Conservation (phyloP, 257 asterid genomes). For the Fraxinus anomala region DNA sequence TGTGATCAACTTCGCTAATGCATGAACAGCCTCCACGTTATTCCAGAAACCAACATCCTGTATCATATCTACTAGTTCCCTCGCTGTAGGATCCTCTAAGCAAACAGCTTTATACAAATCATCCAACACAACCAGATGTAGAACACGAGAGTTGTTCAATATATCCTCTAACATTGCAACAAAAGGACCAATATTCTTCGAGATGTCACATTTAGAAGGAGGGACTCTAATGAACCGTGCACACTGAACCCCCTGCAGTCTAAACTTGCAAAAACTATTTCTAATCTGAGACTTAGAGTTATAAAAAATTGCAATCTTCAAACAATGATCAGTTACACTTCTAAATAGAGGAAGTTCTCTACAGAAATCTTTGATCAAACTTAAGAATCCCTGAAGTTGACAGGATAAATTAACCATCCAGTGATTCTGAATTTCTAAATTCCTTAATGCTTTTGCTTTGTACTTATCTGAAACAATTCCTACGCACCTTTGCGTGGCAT, state of each 20-base stretch:
- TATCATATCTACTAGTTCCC: slow-evolving; percentile 54
- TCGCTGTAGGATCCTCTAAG: slow-evolving; percentile 48
- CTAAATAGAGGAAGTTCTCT: slow-evolving; percentile 68
- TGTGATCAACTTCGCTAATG: slow-evolving; percentile 59
- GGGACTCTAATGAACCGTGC: slow-evolving; percentile 63
- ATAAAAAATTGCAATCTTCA: slow-evolving; percentile 61
- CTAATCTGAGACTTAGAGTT: slow-evolving; percentile 66
- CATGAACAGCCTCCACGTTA: slow-evolving; percentile 64
- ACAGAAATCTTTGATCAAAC: slow-evolving; percentile 71
- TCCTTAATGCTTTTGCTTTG: slow-evolving; percentile 66
- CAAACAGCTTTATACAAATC: slow-evolving; percentile 60
- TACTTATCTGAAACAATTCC: slow-evolving; percentile 80
- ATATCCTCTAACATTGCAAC: slow-evolving; percentile 74
- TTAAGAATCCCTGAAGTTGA: slow-evolving; percentile 64
- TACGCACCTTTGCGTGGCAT: slow-evolving; percentile 54
- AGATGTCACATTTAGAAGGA: slow-evolving; percentile 44
- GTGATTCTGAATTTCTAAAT: slow-evolving; percentile 59
- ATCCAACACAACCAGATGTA: slow-evolving; percentile 59
- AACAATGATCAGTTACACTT: slow-evolving; percentile 56
- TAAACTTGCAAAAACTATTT: slow-evolving; percentile 54
- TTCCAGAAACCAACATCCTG: slow-evolving; percentile 76
- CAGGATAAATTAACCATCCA: slow-evolving; percentile 91
- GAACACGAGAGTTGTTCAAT: slow-evolving; percentile 55
- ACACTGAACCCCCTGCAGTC: slow-evolving; percentile 56
- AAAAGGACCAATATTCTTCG: slow-evolving; percentile 48